Evolutionary conservation across 305 asterid species (phyloP).

Genomic region (Lippia alba): DNA sequence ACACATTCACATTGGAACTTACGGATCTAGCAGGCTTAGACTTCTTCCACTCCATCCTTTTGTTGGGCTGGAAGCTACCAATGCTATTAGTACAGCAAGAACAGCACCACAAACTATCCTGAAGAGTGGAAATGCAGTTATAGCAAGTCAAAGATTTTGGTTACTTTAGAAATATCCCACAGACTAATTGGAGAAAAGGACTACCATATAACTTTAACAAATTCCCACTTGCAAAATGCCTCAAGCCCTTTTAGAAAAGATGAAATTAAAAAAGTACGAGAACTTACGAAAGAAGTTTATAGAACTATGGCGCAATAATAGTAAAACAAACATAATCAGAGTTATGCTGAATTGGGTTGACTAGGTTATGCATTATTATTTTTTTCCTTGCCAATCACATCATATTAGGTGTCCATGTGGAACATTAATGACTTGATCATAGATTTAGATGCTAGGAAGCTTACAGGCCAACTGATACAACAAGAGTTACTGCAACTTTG

Average conservation of each 20-base stretch:
- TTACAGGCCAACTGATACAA: constrained; percentile 75
- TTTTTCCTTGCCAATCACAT: background rate
- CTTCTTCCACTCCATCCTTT: constrained; percentile 99
- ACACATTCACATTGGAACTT: constrained; percentile 39
- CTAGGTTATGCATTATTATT: constrained; percentile 1
- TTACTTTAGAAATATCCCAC: constrained; percentile 10
- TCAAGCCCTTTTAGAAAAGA: background rate
- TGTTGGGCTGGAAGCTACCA: constrained; percentile 99
- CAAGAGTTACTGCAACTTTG: constrained; percentile 85
- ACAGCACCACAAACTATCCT: constrained; percentile 81
- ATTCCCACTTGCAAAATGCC: background rate
- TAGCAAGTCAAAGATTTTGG: constrained; percentile 16
- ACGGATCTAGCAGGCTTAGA: constrained; percentile 99
- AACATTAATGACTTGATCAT: background rate
- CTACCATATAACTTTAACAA: background rate
- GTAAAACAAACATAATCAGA: background rate
- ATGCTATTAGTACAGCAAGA: constrained; percentile 78
- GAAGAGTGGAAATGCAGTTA: constrained; percentile 38
- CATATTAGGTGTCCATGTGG: background rate
- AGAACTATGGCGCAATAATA: background rate
- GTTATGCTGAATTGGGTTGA: background rate
- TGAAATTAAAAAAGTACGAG: background rate
- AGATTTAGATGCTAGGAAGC: constrained; percentile 32
- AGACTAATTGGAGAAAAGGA: background rate
- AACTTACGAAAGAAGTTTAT: background rate